phyloP scores from a whole-genome alignment of 352 stramenopile genomes.

The Globisporangium apiculatum region DNA sequence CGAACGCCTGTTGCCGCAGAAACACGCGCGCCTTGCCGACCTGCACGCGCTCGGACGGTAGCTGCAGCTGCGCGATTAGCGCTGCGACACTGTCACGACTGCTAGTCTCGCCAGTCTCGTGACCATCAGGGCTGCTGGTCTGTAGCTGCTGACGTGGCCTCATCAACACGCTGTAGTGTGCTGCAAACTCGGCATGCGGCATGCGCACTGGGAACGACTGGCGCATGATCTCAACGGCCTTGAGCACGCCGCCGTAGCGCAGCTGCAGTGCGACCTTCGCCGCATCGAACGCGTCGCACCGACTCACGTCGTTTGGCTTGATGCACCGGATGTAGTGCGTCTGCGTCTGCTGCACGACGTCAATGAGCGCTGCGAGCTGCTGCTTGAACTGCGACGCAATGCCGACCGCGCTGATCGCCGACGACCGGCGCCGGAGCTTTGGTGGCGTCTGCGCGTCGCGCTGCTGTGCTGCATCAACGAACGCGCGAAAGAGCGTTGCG shows the following conservation, averaged over 20 bases:
- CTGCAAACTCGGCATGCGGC: slow-evolving; percentile 54
- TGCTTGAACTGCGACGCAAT: slow-evolving; percentile 92
- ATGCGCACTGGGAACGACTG: slow-evolving; percentile 81
- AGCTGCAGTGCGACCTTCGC: slow-evolving; percentile 70
- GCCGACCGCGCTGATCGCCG: slow-evolving; percentile 54
- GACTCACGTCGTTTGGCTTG: slow-evolving; percentile 96
- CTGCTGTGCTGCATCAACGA: slow-evolving; percentile 40
- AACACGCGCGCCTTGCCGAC: slow-evolving; percentile 69
- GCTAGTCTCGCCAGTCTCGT: slow-evolving; percentile 1
- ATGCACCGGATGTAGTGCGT: slow-evolving; percentile 99
- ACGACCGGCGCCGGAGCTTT: slow-evolving; percentile 57
- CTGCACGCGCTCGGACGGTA: slow-evolving; percentile 31
- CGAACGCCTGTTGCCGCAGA: slow-evolving; percentile 52
- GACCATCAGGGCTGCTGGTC: neutral
- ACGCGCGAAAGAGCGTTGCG: slow-evolving; percentile 64
- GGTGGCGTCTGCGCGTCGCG: slow-evolving; percentile 23
- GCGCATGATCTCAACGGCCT: slow-evolving; percentile 80
- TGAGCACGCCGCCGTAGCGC: slow-evolving; percentile 76
- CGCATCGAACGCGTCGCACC: slow-evolving; percentile 84
- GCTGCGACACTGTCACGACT: slow-evolving; percentile 9
- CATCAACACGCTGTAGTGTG: slow-evolving; percentile 36
- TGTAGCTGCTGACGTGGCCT: neutral
- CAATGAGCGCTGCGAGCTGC: slow-evolving; percentile 89
- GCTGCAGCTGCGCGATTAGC: slow-evolving; percentile 25
- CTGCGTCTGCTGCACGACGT: slow-evolving; percentile 91